Conservation (phyloP, 2,329 filamentous ascomycete genomes). For the Fusarium pseudoanthophilum region DNA sequence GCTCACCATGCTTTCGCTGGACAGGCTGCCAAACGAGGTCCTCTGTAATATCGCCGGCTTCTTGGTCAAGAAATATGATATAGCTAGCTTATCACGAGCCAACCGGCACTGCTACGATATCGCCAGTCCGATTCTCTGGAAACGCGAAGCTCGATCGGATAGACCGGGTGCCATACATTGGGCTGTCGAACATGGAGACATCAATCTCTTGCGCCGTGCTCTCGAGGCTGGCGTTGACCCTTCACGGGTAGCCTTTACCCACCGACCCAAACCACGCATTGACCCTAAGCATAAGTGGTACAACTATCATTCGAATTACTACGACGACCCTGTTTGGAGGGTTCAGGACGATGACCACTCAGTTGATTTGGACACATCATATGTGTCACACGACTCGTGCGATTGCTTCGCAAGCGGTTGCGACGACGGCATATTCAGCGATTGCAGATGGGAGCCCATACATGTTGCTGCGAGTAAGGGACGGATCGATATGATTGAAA, state of each 20-base stretch:
- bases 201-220: conserved; percentile 37
- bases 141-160: conserved; percentile 41
- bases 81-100: conserved; percentile 40
- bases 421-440: conserved; percentile 45
- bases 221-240: conserved; percentile 41
- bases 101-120: conserved; percentile 43
- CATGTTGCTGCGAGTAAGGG: conserved; percentile 45
- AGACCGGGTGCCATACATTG: conserved; percentile 44
- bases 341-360: conserved; percentile 41
- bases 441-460: conserved; percentile 44
- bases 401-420: conserved; percentile 43
- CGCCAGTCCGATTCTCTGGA: conserved; percentile 44
- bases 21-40: conserved; percentile 47
- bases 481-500: conserved; percentile 42
- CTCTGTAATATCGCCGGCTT: conserved; percentile 40
- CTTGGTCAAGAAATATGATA: conserved; percentile 43
- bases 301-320: conserved; percentile 44
- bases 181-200: conserved; percentile 41
- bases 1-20: conserved; percentile 45
- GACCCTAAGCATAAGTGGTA: conserved; percentile 41
- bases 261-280: conserved; percentile 44
- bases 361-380: conserved; percentile 42
- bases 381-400: conserved; percentile 41
- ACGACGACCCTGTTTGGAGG: conserved; percentile 42
- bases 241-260: conserved; percentile 40